These are phyloP conservation scores for Xylariaceae sp. DNA, from an alignment of 2,329 filamentous ascomycete genomes.

Conservation along the genomic window DNA sequence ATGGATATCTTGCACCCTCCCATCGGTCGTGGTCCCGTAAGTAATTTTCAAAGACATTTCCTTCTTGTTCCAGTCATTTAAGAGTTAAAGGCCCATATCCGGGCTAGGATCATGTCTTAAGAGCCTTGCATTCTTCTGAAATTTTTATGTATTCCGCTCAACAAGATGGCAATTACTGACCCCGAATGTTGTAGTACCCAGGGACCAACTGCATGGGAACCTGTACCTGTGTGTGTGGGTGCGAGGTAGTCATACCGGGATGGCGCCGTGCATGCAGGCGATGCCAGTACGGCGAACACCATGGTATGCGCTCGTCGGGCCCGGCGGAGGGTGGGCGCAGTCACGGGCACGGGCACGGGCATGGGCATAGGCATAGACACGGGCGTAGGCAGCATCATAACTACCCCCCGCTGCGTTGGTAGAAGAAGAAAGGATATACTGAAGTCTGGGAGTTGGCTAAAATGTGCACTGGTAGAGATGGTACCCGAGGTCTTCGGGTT, in stretches of 20 bases:
- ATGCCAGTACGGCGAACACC: not conserved
- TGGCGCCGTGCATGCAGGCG: not conserved
- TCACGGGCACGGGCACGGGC: too few relatives aligned
- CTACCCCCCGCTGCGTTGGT: not conserved
- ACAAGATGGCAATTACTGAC: too few relatives aligned
- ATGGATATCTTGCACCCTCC: not conserved
- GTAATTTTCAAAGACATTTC: too few relatives aligned
- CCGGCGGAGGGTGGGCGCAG: not conserved
- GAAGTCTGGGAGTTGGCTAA: too few relatives aligned
- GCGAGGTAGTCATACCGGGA: not conserved
- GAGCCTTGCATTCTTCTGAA: too few relatives aligned
- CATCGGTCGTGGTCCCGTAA: constrained; percentile 1
- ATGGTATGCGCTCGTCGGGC: not conserved
- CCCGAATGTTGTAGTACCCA: too few relatives aligned
- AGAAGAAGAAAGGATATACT: not conserved
- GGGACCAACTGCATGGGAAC: not conserved
- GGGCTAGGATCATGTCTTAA: too few relatives aligned
- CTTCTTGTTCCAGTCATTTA: too few relatives aligned
- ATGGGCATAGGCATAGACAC: too few relatives aligned
- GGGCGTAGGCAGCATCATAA: not conserved
- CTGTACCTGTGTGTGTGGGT: not conserved
- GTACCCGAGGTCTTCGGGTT: too few relatives aligned
- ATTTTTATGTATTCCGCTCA: too few relatives aligned
- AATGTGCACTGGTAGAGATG: not conserved
- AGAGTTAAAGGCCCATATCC: too few relatives aligned